These are phyloP conservation scores for Fusarium humuli DNA, from an alignment of 2,329 filamentous ascomycete species.

Conservation along the genomic window DNA sequence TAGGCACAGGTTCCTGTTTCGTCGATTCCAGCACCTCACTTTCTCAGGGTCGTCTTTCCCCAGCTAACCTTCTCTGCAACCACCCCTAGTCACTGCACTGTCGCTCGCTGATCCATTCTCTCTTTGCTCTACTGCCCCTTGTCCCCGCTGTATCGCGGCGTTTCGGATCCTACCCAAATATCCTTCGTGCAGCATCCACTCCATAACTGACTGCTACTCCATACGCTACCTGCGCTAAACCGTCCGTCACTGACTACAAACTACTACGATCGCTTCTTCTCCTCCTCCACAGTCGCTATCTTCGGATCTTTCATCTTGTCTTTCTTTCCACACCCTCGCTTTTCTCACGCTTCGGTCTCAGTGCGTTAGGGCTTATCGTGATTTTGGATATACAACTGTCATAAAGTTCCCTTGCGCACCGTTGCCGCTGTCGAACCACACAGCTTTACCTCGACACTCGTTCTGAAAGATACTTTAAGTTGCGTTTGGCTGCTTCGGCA, in stretches of 20 bases:
- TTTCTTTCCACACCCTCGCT: slow-evolving; percentile 9
- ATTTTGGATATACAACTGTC: slow-evolving; percentile 9
- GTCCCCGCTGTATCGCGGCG: slow-evolving; percentile 35
- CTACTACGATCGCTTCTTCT: slow-evolving; percentile 26
- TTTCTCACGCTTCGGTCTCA: slow-evolving; percentile 16
- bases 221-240: slow-evolving; percentile 25
- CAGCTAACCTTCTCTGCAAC: slow-evolving; percentile 28
- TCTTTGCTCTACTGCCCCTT: slow-evolving; percentile 24
- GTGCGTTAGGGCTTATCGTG: neutral
- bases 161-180: slow-evolving; percentile 41
- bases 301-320: slow-evolving; percentile 3
- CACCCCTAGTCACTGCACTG: slow-evolving; percentile 30
- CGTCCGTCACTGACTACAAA: slow-evolving; percentile 26
- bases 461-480: slow-evolving; percentile 19
- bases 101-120: slow-evolving; percentile 41
- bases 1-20: neutral
- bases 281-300: slow-evolving; percentile 28
- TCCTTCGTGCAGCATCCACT: slow-evolving; percentile 33
- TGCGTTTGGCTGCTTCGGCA: slow-evolving; percentile 29
- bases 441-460: slow-evolving; percentile 15
- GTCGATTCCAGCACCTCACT: slow-evolving; percentile 23
- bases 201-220: neutral
- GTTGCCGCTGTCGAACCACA: slow-evolving; percentile 14
- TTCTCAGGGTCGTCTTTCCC: slow-evolving; percentile 18
- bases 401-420: slow-evolving; percentile 1